Evolutionary conservation across 1,284 basidiomycete genomes (phyloP).

Genomic region (Wallemia mellicola): DNA sequence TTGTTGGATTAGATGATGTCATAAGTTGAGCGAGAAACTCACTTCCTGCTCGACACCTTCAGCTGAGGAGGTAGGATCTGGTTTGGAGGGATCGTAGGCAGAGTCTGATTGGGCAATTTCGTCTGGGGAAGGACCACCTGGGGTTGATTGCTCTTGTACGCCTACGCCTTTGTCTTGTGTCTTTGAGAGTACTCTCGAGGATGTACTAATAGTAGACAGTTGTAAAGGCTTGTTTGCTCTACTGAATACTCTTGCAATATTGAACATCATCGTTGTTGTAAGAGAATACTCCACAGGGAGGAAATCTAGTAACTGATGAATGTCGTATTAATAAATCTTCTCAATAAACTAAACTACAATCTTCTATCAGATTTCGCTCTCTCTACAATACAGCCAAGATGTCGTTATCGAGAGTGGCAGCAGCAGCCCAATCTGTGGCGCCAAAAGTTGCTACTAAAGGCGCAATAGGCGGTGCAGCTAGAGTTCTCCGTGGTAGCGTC

Average conservation of each 20-base stretch:
- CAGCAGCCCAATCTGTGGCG: neutral
- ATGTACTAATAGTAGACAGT: no score
- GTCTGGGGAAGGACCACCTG: neutral
- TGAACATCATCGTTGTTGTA: no score
- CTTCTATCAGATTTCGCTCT: neutral
- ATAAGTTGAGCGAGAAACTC: neutral
- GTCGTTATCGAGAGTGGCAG: neutral
- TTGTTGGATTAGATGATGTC: neutral
- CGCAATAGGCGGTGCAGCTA: neutral
- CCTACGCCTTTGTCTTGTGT: neutral
- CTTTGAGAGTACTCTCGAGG: neutral
- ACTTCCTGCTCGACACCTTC: neutral
- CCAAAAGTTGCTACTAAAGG: neutral
- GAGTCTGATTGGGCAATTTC: neutral
- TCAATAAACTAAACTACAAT: no score
- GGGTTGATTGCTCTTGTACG: neutral
- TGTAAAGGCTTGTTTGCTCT: no score
- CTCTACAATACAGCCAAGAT: neutral
- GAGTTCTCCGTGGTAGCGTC: conserved; percentile 23
- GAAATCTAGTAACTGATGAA: no score
- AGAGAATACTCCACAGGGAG: no score
- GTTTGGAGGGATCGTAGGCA: neutral
- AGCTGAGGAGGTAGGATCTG: neutral
- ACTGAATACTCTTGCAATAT: no score
- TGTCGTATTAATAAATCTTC: no score